Conservation (phyloP, 1,284 basidiomycete genomes). For the Trichosporon coremiiforme region DNA sequence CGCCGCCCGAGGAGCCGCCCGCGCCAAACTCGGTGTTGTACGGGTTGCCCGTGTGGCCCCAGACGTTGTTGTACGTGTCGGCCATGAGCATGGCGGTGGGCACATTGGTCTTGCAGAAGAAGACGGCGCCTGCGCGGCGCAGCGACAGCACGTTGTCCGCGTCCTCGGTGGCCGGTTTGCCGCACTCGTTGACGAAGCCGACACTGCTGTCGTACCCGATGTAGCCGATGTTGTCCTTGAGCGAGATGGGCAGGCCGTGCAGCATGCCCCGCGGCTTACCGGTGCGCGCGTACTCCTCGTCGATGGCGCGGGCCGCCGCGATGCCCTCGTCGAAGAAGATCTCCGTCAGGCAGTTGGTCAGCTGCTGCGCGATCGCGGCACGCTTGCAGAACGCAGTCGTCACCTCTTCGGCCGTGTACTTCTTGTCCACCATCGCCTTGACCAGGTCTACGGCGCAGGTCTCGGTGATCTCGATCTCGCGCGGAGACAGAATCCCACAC, state of each 20-base stretch:
- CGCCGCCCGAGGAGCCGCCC: conserved; percentile 55
- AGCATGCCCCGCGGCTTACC: conserved; percentile 55
- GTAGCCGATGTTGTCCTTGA: conserved; percentile 40
- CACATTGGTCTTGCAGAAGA: conserved; percentile 39
- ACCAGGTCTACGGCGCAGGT: conserved; percentile 46
- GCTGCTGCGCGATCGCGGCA: conserved; percentile 76
- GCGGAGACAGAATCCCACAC: conserved; percentile 64
- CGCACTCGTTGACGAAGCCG: conserved; percentile 33
- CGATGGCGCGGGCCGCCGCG: conserved; percentile 51
- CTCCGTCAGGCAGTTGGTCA: conserved; percentile 58
- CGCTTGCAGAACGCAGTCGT: conserved; percentile 68
- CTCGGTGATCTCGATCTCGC: conserved; percentile 70
- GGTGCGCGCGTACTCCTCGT: conserved; percentile 49
- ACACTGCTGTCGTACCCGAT: conserved; percentile 41
- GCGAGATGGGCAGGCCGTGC: conserved; percentile 59
- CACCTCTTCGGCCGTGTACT: conserved; percentile 37
- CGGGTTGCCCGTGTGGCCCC: conserved; percentile 51
- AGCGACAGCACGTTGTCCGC: conserved; percentile 28
- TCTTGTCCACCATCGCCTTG: conserved; percentile 31
- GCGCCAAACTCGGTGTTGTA: conserved; percentile 47
- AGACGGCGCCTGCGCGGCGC: conserved; percentile 34
- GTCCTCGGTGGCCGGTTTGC: conserved; percentile 26
- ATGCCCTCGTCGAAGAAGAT: conserved; percentile 55
- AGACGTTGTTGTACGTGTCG: conserved; percentile 37
- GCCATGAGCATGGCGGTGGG: conserved; percentile 40